These are phyloP conservation scores for Phallus indusiatus DNA, from an alignment of 768 basidiomycete genomes.

Conservation along the genomic window DNA sequence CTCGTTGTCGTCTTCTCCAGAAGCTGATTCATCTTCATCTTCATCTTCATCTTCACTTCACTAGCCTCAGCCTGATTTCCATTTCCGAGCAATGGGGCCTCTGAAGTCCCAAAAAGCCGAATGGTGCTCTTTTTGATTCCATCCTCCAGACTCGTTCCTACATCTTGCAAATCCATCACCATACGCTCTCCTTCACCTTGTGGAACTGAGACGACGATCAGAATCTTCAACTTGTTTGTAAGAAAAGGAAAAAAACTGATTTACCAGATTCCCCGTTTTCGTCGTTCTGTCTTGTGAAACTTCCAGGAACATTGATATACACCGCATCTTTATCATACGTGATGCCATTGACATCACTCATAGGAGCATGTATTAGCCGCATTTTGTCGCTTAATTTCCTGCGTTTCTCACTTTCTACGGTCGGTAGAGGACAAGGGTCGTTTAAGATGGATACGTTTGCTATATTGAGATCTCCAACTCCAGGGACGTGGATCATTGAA, in stretches of 20 bases:
- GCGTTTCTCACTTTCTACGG: conserved; percentile 81
- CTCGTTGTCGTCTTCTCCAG: conserved; percentile 16
- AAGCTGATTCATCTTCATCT: conserved; percentile 21
- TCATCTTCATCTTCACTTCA: conserved; percentile 1
- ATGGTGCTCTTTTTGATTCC: conserved; percentile 74
- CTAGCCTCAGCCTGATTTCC: conserved; percentile 31
- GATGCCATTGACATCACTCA: conserved; percentile 97
- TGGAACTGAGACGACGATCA: conserved; percentile 34
- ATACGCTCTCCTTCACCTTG: conserved; percentile 95
- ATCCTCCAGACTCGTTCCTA: conserved; percentile 71
- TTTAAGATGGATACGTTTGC: conserved; percentile 62
- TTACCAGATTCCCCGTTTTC: conserved; percentile 35
- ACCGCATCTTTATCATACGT: conserved; percentile 98
- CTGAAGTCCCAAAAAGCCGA: conserved; percentile 71
- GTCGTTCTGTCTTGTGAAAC: conserved; percentile 69
- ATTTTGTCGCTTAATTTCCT: conserved; percentile 93
- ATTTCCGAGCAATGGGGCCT: conserved; percentile 19
- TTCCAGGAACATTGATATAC: conserved; percentile 95
- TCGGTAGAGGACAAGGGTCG: conserved; percentile 96
- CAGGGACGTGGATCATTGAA: conserved; percentile 88
- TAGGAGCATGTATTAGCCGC: conserved; percentile 90
- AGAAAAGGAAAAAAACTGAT: neutral
- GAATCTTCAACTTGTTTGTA: neutral
- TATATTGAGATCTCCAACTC: conserved; percentile 83
- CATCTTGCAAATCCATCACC: conserved; percentile 96